A percentile compares a stretch with the other conserved stretches of the same genome.
These are phyloP conservation scores for Metschnikowia koreensis DNA, from an alignment of 805 yeast species.

Conservation along the genomic window DNA sequence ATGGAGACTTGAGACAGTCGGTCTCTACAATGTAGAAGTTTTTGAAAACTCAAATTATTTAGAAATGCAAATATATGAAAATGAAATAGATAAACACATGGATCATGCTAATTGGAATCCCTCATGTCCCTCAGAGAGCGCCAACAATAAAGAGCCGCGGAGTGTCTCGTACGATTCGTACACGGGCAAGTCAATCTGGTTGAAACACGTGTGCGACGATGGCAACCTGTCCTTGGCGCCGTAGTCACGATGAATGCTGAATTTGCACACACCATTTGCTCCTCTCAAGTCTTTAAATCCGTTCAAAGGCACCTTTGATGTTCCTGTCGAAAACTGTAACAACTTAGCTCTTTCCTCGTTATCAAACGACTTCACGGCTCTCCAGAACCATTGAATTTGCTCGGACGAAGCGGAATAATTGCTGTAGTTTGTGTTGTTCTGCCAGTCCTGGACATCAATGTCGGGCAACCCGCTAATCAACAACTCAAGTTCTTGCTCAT, in stretches of 20 bases:
- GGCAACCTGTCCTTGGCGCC: slow-evolving; percentile 86
- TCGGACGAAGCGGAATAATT: slow-evolving; percentile 81
- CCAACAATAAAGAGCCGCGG: slow-evolving; percentile 74
- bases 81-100: not conserved
- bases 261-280: slow-evolving; percentile 79
- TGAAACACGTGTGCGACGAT: slow-evolving; percentile 94
- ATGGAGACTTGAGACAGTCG: slow-evolving; percentile 1
- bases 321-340: slow-evolving; percentile 95
- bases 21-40: too few species aligned
- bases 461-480: slow-evolving; percentile 94
- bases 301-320: slow-evolving; percentile 90
- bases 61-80: not conserved
- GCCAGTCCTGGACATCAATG: slow-evolving; percentile 96
- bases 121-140: slow-evolving; percentile 92
- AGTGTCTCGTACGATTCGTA: slow-evolving; percentile 86
- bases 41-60: not conserved
- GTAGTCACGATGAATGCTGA: slow-evolving; percentile 86
- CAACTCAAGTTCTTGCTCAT: slow-evolving; percentile 92
- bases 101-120: slow-evolving; percentile 85
- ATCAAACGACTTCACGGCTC: slow-evolving; percentile 93
- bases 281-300: slow-evolving; percentile 92
- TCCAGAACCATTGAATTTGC: slow-evolving; percentile 96
- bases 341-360: slow-evolving; percentile 91
- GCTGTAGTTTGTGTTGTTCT: slow-evolving; percentile 73
- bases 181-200: slow-evolving; percentile 90